These are phyloP conservation scores for Pichia nakasei DNA, from an alignment of 805 yeast genomes.

Conservation along the genomic window DNA sequence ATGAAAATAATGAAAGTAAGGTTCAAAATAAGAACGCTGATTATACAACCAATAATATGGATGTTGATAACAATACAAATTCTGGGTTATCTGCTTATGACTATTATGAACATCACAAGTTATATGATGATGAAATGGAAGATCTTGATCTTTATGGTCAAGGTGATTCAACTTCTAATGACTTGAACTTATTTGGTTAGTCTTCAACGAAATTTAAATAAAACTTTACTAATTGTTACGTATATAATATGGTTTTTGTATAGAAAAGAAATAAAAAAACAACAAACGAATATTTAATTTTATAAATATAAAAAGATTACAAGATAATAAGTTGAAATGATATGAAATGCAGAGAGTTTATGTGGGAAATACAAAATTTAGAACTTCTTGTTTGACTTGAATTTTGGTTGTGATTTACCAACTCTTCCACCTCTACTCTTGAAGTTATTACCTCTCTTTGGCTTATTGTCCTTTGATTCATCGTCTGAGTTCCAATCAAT, in stretches of 20 bases:
- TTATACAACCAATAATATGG: neutral
- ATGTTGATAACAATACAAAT: neutral
- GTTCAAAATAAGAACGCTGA: neutral
- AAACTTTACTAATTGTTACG: neutral
- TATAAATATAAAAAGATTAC: no score
- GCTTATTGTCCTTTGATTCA: slow-evolving; percentile 2
- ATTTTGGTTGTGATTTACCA: slow-evolving; percentile 35
- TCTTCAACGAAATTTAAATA: neutral
- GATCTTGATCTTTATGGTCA: slow-evolving; percentile 16
- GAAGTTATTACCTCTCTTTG: slow-evolving; percentile 5
- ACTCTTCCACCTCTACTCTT: slow-evolving; percentile 16
- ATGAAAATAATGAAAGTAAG: neutral
- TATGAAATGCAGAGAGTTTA: no score
- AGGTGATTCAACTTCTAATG: slow-evolving; percentile 4
- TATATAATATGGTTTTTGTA: neutral
- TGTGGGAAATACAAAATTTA: no score
- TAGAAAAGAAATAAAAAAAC: neutral
- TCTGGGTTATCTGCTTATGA: slow-evolving; percentile 12
- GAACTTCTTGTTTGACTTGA: slow-evolving; percentile 53
- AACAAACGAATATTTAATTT: neutral
- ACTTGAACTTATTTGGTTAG: slow-evolving; percentile 15
- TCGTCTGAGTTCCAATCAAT: slow-evolving; percentile 38
- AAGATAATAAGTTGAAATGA: no score
- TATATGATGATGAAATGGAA: slow-evolving; percentile 7
- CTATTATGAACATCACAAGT: slow-evolving; percentile 18